Percentiles rank a stretch among this genome's conserved stretches.
phyloP scores from a whole-genome alignment of 208 protist genomes.

The Sergeia podlipaevii region DNA sequence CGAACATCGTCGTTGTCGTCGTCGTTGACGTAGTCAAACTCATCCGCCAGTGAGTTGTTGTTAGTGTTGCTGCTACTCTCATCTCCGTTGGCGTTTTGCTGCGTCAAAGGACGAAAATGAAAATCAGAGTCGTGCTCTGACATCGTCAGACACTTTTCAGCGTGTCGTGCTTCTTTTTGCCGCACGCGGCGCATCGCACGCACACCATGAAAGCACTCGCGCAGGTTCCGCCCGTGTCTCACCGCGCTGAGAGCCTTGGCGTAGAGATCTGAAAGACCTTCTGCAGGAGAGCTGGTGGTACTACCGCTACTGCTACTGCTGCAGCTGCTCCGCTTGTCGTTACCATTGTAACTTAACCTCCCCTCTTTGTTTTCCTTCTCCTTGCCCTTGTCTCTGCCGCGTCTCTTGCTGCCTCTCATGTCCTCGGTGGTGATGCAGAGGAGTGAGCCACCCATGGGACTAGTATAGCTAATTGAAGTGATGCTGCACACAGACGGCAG shows the following conservation, averaged over 20 bases:
- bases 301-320: background rate
- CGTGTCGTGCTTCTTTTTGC: constrained; percentile 24
- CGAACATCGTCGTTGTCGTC: background rate
- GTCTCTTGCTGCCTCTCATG: no score
- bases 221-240: constrained; percentile 48
- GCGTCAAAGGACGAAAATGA: background rate
- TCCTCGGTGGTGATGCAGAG: background rate
- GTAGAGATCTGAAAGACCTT: constrained; percentile 24
- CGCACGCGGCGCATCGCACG: constrained; percentile 39
- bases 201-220: constrained; percentile 58
- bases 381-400: no score
- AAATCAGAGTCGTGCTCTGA: background rate
- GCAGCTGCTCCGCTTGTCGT: background rate
- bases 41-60: background rate
- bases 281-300: background rate
- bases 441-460: background rate
- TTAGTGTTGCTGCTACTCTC: constrained; percentile 14
- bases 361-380: background rate
- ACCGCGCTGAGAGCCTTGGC: constrained; percentile 37
- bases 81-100: background rate
- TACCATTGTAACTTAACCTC: background rate
- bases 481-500: background rate
- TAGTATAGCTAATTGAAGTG: background rate
- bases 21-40: background rate
- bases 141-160: background rate